Percentiles rank a stretch among this genome's conserved stretches.
Conservation (phyloP, 352 stramenopile genomes). For the Pythium aquatile region DNA sequence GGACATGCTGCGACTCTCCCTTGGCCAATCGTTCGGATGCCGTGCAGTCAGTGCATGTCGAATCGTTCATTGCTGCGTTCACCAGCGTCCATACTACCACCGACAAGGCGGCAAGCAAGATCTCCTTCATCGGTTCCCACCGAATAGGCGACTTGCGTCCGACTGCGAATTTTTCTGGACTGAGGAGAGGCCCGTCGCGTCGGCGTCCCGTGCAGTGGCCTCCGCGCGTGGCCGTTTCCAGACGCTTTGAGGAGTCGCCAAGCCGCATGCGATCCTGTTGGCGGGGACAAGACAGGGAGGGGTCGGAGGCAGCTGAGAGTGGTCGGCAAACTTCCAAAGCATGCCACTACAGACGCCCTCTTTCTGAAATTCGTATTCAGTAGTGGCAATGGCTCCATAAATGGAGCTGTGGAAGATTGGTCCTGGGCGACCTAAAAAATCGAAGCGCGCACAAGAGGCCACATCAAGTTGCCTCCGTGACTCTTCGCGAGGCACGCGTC, state of each 20-base stretch:
- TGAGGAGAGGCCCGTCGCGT: neutral
- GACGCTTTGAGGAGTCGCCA: neutral
- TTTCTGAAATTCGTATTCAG: too few relatives aligned
- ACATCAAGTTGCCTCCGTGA: too few relatives aligned
- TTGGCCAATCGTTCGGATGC: neutral
- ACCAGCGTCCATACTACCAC: neutral
- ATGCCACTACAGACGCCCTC: too few relatives aligned
- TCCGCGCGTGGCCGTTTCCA: neutral
- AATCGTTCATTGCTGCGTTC: neutral
- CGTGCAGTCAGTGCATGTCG: neutral
- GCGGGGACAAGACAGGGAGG: too few relatives aligned
- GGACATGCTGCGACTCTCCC: neutral
- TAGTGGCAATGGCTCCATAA: too few relatives aligned
- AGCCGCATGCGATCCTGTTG: neutral
- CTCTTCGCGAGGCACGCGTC: too few relatives aligned
- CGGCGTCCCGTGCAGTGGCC: neutral
- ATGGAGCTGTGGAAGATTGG: too few relatives aligned
- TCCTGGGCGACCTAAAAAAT: too few relatives aligned
- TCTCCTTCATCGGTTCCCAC: neutral
- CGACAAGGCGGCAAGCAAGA: neutral
- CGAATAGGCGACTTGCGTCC: neutral
- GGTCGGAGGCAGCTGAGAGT: too few relatives aligned
- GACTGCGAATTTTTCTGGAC: neutral
- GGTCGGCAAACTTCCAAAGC: too few relatives aligned
- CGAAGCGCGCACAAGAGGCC: too few relatives aligned